Conservation (phyloP, 805 yeast species). For the Schwanniomyces vanrijiae region DNA sequence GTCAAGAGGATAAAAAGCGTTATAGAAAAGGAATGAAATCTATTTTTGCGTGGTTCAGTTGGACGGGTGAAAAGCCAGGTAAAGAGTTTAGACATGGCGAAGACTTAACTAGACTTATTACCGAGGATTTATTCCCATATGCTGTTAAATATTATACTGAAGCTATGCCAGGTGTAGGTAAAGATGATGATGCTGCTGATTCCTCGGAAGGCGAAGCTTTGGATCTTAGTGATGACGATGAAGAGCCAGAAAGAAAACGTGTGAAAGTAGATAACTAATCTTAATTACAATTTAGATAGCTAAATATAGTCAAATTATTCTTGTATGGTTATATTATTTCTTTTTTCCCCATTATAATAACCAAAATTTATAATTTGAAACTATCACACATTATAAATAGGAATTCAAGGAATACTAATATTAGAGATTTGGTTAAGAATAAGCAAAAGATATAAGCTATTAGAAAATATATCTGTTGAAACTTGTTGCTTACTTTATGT, state of each 20-base stretch:
- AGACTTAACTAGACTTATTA: conserved; percentile 67
- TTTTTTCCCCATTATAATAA: too few species aligned
- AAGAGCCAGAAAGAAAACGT: not conserved
- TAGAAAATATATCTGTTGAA: too few species aligned
- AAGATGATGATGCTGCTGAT: conserved; percentile 43
- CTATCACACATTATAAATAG: too few species aligned
- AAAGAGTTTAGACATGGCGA: conserved; percentile 80
- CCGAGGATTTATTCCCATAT: conserved; percentile 81
- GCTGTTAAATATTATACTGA: conserved; percentile 81
- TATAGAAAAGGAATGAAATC: conserved; percentile 76
- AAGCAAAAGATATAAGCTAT: too few species aligned
- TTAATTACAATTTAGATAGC: not conserved
- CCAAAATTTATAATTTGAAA: too few species aligned
- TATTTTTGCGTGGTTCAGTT: conserved; percentile 82
- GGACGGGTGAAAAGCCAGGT: conserved; percentile 79
- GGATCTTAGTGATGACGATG: conserved; percentile 55
- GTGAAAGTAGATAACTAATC: not conserved
- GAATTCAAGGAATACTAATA: too few species aligned
- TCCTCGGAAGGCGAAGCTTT: conserved; percentile 51
- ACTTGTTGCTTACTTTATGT: too few species aligned
- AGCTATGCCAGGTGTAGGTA: conserved; percentile 62
- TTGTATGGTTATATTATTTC: too few species aligned
- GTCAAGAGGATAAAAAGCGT: conserved; percentile 54
- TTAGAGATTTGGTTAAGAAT: too few species aligned
- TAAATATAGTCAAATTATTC: too few species aligned